Conservation (phyloP, 1,139 yeast genomes). For the Geotrichum candidum region DNA sequence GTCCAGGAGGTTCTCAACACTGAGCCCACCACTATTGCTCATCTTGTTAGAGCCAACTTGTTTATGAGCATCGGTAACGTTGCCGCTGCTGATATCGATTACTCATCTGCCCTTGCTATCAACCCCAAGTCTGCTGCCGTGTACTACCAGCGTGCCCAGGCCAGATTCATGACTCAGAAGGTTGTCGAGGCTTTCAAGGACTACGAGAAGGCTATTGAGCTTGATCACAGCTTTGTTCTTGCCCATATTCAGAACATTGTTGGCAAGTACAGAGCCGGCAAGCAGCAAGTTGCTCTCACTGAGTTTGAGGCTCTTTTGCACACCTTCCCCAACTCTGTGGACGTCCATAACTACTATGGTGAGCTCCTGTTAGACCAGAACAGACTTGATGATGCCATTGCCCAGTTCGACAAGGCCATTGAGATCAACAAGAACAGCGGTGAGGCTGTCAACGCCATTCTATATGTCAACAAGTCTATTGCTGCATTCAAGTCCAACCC, state of each 20-base stretch:
- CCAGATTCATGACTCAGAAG: conserved; percentile 74
- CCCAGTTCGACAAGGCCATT: conserved; percentile 82
- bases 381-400: conserved; percentile 63
- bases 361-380: conserved; percentile 84
- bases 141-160: conserved; percentile 92
- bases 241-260: conserved; percentile 92
- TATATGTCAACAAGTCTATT: conserved; percentile 84
- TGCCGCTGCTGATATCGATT: conserved; percentile 59
- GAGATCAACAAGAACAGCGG: conserved; percentile 46
- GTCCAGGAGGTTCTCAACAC: conserved; percentile 60
- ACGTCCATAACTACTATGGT: conserved; percentile 91
- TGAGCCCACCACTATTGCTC: conserved; percentile 75
- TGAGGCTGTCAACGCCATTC: conserved; percentile 77
- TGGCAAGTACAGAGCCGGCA: conserved; percentile 77
- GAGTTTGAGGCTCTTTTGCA: conserved; percentile 68
- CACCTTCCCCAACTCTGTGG: conserved; percentile 81
- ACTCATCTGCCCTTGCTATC: conserved; percentile 62
- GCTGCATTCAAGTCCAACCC: conserved; percentile 35
- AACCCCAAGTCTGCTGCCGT: conserved; percentile 74
- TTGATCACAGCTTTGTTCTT: conserved; percentile 71
- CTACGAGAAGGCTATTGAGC: conserved; percentile 69
- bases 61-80: conserved; percentile 66
- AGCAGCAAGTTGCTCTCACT: conserved; percentile 53
- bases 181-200: conserved; percentile 65
- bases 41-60: conserved; percentile 76